A percentile compares a stretch with the other conserved stretches of the same genome.
phyloP scores from a whole-genome alignment of 192 early-diverging fungal genomes.

The Linnemannia exigua region DNA sequence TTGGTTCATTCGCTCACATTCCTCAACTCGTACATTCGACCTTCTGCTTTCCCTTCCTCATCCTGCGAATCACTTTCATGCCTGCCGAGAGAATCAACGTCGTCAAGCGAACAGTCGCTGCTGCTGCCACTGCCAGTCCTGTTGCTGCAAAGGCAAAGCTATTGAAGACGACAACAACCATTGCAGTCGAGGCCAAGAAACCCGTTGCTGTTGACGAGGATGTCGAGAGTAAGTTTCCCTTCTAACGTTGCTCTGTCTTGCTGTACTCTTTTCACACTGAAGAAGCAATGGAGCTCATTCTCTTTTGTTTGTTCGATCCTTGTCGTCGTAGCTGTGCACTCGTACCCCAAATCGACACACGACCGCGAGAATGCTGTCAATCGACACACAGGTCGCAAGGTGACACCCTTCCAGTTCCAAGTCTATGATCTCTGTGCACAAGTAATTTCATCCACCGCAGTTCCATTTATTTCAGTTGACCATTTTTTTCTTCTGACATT shows the following conservation, averaged over 20 bases:
- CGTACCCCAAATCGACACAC: slow-evolving; percentile 61
- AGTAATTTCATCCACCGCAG: slow-evolving; percentile 34
- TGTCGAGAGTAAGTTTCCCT: slow-evolving; percentile 12
- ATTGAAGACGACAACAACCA: not conserved
- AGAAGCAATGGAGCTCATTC: not conserved
- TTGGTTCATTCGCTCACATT: not conserved
- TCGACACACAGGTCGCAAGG: slow-evolving; percentile 65
- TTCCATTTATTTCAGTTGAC: not conserved
- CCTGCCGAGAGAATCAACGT: slow-evolving; percentile 25
- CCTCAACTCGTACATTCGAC: not conserved
- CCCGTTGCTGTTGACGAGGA: slow-evolving; percentile 45
- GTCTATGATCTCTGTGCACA: slow-evolving; percentile 80
- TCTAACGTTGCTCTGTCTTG: not conserved
- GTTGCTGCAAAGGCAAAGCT: not conserved
- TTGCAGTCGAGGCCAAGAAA: not conserved
- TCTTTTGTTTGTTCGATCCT: not conserved
- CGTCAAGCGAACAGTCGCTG: slow-evolving; percentile 8
- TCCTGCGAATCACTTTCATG: slow-evolving; percentile 4
- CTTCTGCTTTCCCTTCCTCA: not conserved
- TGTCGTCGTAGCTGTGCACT: slow-evolving; percentile 20
- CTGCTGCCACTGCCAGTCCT: not conserved
- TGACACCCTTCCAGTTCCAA: slow-evolving; percentile 80
- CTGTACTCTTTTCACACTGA: not conserved
- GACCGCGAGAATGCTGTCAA: slow-evolving; percentile 67
- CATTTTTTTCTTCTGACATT: not conserved